These are phyloP conservation scores for Verticillium longisporum DNA, from an alignment of 2,329 filamentous ascomycete species.

Conservation along the genomic window DNA sequence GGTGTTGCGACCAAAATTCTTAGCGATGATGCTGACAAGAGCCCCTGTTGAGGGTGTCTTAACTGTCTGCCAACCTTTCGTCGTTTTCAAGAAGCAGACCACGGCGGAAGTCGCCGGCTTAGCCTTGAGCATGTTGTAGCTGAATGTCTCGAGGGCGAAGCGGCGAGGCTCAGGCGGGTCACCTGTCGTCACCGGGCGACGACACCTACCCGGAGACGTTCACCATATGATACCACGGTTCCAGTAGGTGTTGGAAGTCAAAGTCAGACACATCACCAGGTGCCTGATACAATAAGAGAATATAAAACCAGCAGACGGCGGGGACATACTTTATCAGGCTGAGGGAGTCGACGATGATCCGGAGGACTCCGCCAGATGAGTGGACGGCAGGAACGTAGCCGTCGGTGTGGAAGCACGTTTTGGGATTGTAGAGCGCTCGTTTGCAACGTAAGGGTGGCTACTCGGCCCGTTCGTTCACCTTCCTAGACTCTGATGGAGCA, in stretches of 20 bases:
- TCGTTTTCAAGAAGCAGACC: neutral
- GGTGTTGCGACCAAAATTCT: neutral
- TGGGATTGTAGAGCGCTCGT: neutral
- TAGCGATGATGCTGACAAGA: neutral
- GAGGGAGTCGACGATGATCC: neutral
- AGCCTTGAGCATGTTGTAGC: neutral
- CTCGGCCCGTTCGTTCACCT: constrained; percentile 12
- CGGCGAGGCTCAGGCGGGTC: neutral
- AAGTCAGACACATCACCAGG: neutral
- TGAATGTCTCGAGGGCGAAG: neutral
- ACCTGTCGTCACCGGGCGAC: neutral
- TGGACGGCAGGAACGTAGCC: neutral
- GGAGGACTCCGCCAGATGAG: neutral
- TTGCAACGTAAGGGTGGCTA: constrained; percentile 12
- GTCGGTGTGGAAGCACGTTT: neutral
- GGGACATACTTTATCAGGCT: neutral
- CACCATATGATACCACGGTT: too few relatives aligned
- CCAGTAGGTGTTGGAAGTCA: neutral
- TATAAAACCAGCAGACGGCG: neutral
- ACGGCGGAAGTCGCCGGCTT: neutral
- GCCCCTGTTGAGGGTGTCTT: neutral
- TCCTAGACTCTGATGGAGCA: constrained; percentile 4
- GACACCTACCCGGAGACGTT: neutral
- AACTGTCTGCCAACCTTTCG: neutral
- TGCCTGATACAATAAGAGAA: neutral